Evolutionary conservation across 164 flowering plant species (phyloP), one percentile per base, ranked within the genome.

Genomic region (Dillenia turbinata): DNA sequence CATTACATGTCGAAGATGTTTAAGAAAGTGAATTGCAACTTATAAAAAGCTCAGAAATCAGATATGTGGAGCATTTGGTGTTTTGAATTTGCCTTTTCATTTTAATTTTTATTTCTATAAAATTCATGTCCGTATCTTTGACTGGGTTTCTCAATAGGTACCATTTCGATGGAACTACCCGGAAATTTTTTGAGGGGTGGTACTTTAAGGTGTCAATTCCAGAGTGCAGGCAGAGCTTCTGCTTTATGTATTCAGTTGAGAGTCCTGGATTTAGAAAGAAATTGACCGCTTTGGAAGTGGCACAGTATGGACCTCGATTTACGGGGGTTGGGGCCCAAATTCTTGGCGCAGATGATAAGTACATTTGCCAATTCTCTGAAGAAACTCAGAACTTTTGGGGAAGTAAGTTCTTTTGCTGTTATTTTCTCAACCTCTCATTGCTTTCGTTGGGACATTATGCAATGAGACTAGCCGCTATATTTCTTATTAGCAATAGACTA

Each of bases 301-400:
- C 64, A 12, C 78, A 81, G 54, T 60, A 87, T 77, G 97, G 98
- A 47, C 79, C 87, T 55, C 81, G 95, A 40, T 87, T 72, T 69
- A 90, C 96, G 0, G 98, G 98, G 57, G 92, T 87, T 64, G 98
- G 94, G 44, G 97, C 85, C 53, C 98, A 94, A 64, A 87, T 94
- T 76, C 91, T 94, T 73, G 98, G 98, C 17, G 87, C 92, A 43
- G 79, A 86, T 76, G 98, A 94, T 73, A 90, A 90, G 78, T 89
- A 85, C 54, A 89, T 94, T 57, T 89, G 95, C 64, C 97, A 89
- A 62, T 89, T 57, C 67, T 66, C 88, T 19, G 82, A 84, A 64
- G 95, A 88, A 61, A 83, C 96, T 54, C 62, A 69, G 16, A 62
- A 81, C 68, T 94, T 94, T 73, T 94, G 98, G 98, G 98, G 92